Evolutionary conservation across 2,329 filamentous ascomycete genomes (phyloP).

Genomic region (Paecilomyces niveus): DNA sequence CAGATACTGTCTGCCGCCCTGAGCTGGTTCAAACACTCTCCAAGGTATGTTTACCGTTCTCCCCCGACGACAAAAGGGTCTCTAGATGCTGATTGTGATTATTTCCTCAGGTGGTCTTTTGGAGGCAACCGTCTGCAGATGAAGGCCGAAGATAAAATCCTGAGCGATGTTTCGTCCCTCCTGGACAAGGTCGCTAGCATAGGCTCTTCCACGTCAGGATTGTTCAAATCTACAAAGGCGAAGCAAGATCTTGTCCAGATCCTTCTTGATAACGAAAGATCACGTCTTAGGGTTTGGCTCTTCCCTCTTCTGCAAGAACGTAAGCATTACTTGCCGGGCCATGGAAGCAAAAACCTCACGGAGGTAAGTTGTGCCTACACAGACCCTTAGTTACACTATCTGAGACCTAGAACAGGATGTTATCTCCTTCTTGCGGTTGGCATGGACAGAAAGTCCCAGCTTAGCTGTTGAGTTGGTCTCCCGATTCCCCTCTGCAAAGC

Average conservation of each 20-base stretch:
- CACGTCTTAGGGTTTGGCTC: conserved; percentile 81
- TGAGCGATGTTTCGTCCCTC: conserved; percentile 64
- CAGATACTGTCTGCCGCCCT: conserved; percentile 79
- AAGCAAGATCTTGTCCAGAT: conserved; percentile 80
- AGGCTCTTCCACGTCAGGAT: conserved; percentile 42
- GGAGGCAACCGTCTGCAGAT: conserved; percentile 89
- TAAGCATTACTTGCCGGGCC: conserved; percentile 44
- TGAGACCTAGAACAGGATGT: conserved; percentile 42
- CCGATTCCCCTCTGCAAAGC: conserved; percentile 67
- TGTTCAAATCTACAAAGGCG: conserved; percentile 59
- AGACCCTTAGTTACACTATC: neutral
- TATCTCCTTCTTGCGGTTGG: conserved; percentile 63
- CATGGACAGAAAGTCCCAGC: conserved; percentile 78
- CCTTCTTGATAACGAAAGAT: conserved; percentile 77
- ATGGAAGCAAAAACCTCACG: conserved; percentile 32
- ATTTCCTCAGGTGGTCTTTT: conserved; percentile 68
- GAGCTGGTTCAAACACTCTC: conserved; percentile 77
- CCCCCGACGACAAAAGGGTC: neutral
- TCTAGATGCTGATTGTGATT: neutral
- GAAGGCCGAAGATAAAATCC: conserved; percentile 80
- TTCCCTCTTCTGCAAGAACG: conserved; percentile 65
- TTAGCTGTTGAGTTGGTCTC: conserved; percentile 79
- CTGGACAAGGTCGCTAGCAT: conserved; percentile 60
- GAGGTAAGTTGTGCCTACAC: conserved; percentile 24
- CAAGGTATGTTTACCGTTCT: conserved; percentile 43